phyloP scores from a whole-genome alignment of 83 land plant species.

The Diphasiastrum complanatum region DNA sequence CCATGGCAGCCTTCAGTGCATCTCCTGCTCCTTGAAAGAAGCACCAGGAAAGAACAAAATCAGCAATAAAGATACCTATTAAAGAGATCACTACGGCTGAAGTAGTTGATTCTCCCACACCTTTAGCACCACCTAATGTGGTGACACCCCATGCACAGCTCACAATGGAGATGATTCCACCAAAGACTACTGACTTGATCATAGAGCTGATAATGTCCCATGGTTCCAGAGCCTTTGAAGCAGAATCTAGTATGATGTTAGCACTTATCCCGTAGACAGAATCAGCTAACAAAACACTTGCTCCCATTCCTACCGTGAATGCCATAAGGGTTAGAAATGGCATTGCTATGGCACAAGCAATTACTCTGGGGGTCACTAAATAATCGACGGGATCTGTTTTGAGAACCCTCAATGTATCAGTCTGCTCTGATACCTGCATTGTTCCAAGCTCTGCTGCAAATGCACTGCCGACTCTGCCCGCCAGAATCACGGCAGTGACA shows the following conservation, averaged over 20 bases:
- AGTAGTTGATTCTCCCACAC: slow-evolving; percentile 96
- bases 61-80: slow-evolving; percentile 85
- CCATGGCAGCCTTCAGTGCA: slow-evolving; percentile 70
- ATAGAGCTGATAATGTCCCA: slow-evolving; percentile 92
- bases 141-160: slow-evolving; percentile 96
- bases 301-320: slow-evolving; percentile 78
- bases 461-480: slow-evolving; percentile 83
- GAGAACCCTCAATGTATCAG: slow-evolving; percentile 80
- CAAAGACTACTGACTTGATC: slow-evolving; percentile 84
- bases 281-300: slow-evolving; percentile 81
- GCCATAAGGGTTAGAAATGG: slow-evolving; percentile 76
- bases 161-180: slow-evolving; percentile 75
- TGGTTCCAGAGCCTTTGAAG: slow-evolving; percentile 63
- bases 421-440: slow-evolving; percentile 92
- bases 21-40: slow-evolving; percentile 98
- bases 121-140: slow-evolving; percentile 90
- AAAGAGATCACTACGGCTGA: slow-evolving; percentile 92
- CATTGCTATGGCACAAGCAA: slow-evolving; percentile 69
- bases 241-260: slow-evolving; percentile 87
- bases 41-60: slow-evolving; percentile 78
- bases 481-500: slow-evolving; percentile 74
- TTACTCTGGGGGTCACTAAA: slow-evolving; percentile 74
- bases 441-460: slow-evolving; percentile 97
- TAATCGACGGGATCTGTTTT: slow-evolving; percentile 85
- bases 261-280: slow-evolving; percentile 75